Evolutionary conservation across 1,139 yeast species (phyloP).

Genomic region (Taphrina wiesneri): DNA sequence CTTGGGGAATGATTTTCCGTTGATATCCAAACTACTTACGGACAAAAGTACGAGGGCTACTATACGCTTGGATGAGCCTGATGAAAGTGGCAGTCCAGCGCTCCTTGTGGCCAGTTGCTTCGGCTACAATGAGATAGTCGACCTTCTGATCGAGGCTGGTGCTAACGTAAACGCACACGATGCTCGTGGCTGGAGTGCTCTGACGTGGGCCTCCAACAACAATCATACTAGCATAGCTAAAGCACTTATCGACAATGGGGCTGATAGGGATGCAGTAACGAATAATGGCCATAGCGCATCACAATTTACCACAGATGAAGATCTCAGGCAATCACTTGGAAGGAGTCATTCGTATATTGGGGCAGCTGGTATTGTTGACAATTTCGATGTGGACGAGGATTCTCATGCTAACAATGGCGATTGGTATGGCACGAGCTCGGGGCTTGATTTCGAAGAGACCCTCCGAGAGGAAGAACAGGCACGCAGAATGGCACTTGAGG

Average conservation of each 20-base stretch:
- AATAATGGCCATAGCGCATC: conserved; percentile 47
- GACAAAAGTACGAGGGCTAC: not conserved
- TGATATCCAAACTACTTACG: conserved; percentile 17
- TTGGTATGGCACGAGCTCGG: conserved; percentile 43
- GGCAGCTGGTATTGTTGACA: conserved; percentile 23
- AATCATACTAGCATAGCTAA: conserved; percentile 47
- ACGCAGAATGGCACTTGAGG: conserved; percentile 43
- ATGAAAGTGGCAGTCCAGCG: conserved; percentile 49
- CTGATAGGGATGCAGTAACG: conserved; percentile 44
- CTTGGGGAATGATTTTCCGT: conserved; percentile 19
- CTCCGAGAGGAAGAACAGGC: conserved; percentile 41
- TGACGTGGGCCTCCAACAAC: conserved; percentile 54
- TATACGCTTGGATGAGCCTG: conserved; percentile 44
- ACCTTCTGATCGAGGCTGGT: conserved; percentile 47
- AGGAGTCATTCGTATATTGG: conserved; percentile 19
- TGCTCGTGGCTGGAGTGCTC: conserved; percentile 50
- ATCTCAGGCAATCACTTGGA: conserved; percentile 36
- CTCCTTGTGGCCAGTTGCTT: conserved; percentile 50
- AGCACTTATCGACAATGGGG: conserved; percentile 47
- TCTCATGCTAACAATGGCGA: conserved; percentile 38
- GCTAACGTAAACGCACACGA: conserved; percentile 49
- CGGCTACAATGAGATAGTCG: conserved; percentile 49
- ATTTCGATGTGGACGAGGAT: conserved; percentile 32
- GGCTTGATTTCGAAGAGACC: conserved; percentile 42
- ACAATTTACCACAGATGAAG: conserved; percentile 46